A percentile compares a stretch with the other conserved stretches of the same genome.
phyloP scores from a whole-genome alignment of 2,329 filamentous ascomycete genomes.

The Xylaria sp. region DNA sequence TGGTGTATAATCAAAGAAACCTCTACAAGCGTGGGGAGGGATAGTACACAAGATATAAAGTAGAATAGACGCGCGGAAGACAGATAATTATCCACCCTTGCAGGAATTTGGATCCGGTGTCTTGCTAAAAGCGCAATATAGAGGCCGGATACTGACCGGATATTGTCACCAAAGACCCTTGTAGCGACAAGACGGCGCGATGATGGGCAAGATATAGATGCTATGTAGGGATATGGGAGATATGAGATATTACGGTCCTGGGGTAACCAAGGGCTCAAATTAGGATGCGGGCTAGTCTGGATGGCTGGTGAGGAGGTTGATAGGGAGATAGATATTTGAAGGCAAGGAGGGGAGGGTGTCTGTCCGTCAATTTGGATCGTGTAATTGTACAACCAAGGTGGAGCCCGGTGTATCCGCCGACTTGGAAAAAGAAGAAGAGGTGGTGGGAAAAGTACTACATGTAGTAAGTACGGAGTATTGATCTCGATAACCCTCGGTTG shows the following conservation, averaged over 20 bases:
- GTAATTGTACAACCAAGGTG: slow-evolving; percentile 29
- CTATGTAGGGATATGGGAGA: slow-evolving; percentile 14
- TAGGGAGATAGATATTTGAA: slow-evolving; percentile 9
- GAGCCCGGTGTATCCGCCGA: slow-evolving; percentile 33
- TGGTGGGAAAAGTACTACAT: background rate
- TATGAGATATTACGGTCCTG: slow-evolving; percentile 11
- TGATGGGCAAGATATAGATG: slow-evolving; percentile 15
- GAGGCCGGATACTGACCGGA: background rate
- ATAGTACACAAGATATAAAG: background rate
- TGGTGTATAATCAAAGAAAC: background rate
- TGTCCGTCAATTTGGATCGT: slow-evolving; percentile 34
- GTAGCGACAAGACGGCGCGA: slow-evolving; percentile 19
- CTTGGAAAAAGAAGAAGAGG: slow-evolving; percentile 3
- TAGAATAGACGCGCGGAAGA: slow-evolving; percentile 16
- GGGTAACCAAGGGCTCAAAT: slow-evolving; percentile 1
- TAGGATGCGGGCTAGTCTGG: slow-evolving; percentile 11
- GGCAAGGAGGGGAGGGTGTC: slow-evolving; percentile 24
- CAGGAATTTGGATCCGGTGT: slow-evolving; percentile 2
- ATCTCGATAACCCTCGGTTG: slow-evolving; percentile 17
- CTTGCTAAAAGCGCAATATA: slow-evolving; percentile 11
- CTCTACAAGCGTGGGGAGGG: background rate
- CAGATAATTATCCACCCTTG: slow-evolving; percentile 2
- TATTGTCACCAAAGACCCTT: slow-evolving; percentile 10
- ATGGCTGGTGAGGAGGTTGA: background rate
- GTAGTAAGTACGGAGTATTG: background rate